Percentiles rank a stretch among this genome's conserved stretches.
phyloP scores from a whole-genome alignment of 2,329 filamentous ascomycete species.

The Corynespora cassiicola region DNA sequence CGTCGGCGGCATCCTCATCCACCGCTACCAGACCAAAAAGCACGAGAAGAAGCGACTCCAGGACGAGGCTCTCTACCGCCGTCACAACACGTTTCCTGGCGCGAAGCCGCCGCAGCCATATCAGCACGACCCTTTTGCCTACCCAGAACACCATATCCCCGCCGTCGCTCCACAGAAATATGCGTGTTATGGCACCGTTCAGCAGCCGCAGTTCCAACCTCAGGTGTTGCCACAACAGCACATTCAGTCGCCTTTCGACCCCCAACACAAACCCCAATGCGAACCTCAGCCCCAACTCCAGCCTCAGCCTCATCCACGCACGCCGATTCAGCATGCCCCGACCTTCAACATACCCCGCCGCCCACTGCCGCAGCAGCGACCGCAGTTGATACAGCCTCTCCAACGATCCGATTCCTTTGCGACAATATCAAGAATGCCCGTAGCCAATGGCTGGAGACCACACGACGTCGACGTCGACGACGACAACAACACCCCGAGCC shows the following conservation, averaged over 20 bases:
- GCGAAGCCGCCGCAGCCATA: slow-evolving; percentile 22
- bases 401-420: slow-evolving; percentile 40
- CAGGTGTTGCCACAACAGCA: slow-evolving; percentile 11
- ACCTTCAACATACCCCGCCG: slow-evolving; percentile 35
- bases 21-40: slow-evolving; percentile 44
- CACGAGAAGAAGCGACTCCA: slow-evolving; percentile 35
- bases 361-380: slow-evolving; percentile 30
- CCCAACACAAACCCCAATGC: slow-evolving; percentile 1
- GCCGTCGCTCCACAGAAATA: slow-evolving; percentile 30
- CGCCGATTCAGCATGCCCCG: slow-evolving; percentile 19
- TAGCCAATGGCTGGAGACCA: slow-evolving; percentile 38
- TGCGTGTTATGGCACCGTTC: slow-evolving; percentile 29
- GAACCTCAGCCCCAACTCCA: slow-evolving; percentile 15
- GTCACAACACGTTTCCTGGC: slow-evolving; percentile 37
- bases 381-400: slow-evolving; percentile 33
- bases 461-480: slow-evolving; percentile 15
- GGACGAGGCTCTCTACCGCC: slow-evolving; percentile 29
- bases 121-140: slow-evolving; percentile 19
- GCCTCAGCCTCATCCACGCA: slow-evolving; percentile 18
- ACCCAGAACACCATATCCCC: slow-evolving; percentile 18
- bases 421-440: slow-evolving; percentile 41
- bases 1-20: slow-evolving; percentile 41
- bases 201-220: slow-evolving; percentile 12
- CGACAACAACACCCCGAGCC: slow-evolving; percentile 8
- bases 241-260: slow-evolving; percentile 2